Percentiles rank a stretch among this genome's conserved stretches.
These are phyloP conservation scores for Microdochium paspali DNA, from an alignment of 2,329 filamentous ascomycete genomes.

Conservation along the genomic window DNA sequence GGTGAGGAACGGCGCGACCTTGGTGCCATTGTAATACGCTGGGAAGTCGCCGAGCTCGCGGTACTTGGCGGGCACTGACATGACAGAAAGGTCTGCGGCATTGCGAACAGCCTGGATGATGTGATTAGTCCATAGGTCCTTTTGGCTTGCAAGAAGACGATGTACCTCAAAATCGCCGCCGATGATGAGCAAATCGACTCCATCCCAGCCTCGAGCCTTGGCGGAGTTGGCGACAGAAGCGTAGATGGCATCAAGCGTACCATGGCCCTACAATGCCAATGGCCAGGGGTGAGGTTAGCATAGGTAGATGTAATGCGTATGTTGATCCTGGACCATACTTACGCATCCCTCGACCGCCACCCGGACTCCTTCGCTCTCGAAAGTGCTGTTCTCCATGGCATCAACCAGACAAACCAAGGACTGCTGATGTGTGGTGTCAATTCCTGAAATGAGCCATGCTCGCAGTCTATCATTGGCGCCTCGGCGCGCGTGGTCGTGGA, in stretches of 20 bases:
- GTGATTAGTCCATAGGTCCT: slow-evolving; percentile 1
- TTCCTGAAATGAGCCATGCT: too few relatives aligned
- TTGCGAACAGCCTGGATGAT: slow-evolving; percentile 70
- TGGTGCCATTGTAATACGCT: slow-evolving; percentile 77
- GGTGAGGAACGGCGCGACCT: slow-evolving; percentile 76
- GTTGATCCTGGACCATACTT: slow-evolving; percentile 20
- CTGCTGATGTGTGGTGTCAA: too few relatives aligned
- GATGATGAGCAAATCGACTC: slow-evolving; percentile 84
- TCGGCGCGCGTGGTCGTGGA: too few relatives aligned
- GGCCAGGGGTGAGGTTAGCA: slow-evolving; percentile 13
- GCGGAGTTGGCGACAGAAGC: slow-evolving; percentile 63
- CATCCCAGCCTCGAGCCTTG: slow-evolving; percentile 64
- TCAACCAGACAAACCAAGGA: too few relatives aligned
- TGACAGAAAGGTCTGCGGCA: slow-evolving; percentile 74
- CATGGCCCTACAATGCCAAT: slow-evolving; percentile 63
- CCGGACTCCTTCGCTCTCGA: slow-evolving; percentile 44
- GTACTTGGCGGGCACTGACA: slow-evolving; percentile 85
- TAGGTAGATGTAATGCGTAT: not conserved
- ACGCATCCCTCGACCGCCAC: slow-evolving; percentile 82
- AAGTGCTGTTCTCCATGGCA: slow-evolving; percentile 20
- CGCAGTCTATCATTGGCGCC: too few relatives aligned
- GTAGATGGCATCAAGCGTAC: slow-evolving; percentile 86
- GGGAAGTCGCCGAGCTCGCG: slow-evolving; percentile 86
- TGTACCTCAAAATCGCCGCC: slow-evolving; percentile 86
- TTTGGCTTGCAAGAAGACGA: not conserved